Evolutionary conservation across 164 flowering plant species (phyloP).

Genomic region (Annona squamosa): DNA sequence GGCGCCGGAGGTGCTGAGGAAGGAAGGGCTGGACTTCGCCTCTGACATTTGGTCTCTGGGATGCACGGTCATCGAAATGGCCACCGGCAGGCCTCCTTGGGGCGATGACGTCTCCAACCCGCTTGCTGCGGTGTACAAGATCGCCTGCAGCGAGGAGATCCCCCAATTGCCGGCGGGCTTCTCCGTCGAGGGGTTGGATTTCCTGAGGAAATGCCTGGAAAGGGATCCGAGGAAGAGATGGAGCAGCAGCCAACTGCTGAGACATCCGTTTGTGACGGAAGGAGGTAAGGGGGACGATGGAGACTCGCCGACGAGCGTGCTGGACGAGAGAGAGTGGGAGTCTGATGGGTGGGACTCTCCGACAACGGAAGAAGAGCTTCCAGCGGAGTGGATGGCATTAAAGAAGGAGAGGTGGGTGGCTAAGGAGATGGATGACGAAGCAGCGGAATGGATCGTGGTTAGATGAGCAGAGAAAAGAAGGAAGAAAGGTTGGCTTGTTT

Average conservation of each 20-base stretch:
- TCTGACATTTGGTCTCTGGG: conserved; percentile 69
- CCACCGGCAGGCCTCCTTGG: conserved; percentile 54
- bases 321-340: conserved; percentile 23
- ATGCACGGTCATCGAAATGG: conserved; percentile 62
- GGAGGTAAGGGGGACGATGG: conserved; percentile 1
- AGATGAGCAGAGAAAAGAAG: conserved; percentile 14
- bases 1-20: conserved; percentile 59
- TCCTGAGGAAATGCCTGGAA: conserved; percentile 40
- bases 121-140: conserved; percentile 33
- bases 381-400: conserved; percentile 13
- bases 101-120: conserved; percentile 19
- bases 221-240: conserved; percentile 39
- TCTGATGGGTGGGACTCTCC: conserved; percentile 14
- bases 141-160: conserved; percentile 27
- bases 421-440: conserved; percentile 12
- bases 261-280: conserved; percentile 41
- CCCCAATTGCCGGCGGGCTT: conserved; percentile 36
- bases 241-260: conserved; percentile 29
- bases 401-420: conserved; percentile 4
- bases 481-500: too few relatives aligned
- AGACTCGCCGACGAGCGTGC: conserved; percentile 32
- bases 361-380: conserved; percentile 1
- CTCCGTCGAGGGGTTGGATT: conserved; percentile 43
- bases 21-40: conserved; percentile 25
- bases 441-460: conserved; percentile 40